Evolutionary conservation across 2,329 filamentous ascomycete species (phyloP).

Genomic region (Monascus ruber): DNA sequence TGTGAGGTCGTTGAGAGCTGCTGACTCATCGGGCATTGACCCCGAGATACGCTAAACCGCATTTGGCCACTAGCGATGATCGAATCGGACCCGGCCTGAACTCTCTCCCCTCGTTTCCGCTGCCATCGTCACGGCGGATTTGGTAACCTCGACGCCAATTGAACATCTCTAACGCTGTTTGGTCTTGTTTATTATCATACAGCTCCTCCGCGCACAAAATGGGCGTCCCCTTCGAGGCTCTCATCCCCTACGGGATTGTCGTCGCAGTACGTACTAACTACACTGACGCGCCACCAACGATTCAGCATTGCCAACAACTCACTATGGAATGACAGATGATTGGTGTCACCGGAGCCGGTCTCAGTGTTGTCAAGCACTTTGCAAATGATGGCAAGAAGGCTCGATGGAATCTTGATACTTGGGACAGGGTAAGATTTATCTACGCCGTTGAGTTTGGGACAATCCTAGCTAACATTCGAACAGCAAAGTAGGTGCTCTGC

Average conservation of each 20-base stretch:
- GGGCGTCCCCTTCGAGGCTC: slow-evolving; percentile 56
- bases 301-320: slow-evolving; percentile 7
- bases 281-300: slow-evolving; percentile 4
- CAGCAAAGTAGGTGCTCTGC: slow-evolving; percentile 42
- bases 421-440: slow-evolving; percentile 48
- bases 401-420: slow-evolving; percentile 49
- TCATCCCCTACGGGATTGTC: slow-evolving; percentile 54
- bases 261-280: slow-evolving; percentile 39
- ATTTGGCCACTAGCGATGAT: slow-evolving; percentile 19
- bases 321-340: slow-evolving; percentile 42
- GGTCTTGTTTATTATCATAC: too few relatives aligned
- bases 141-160: not conserved
- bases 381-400: slow-evolving; percentile 53
- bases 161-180: not conserved
- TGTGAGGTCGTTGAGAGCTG: slow-evolving; percentile 24
- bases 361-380: slow-evolving; percentile 47
- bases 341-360: slow-evolving; percentile 46
- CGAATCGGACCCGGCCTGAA: slow-evolving; percentile 2
- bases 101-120: not conserved
- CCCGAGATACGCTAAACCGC: slow-evolving; percentile 15
- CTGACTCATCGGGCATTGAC: slow-evolving; percentile 21
- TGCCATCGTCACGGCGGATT: not conserved
- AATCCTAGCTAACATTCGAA: slow-evolving; percentile 28
- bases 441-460: slow-evolving; percentile 5
- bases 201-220: slow-evolving; percentile 25